A percentile compares a stretch with the other conserved stretches of the same genome.
Conservation (phyloP, 2,329 filamentous ascomycete species). For the Metarhizium album region DNA sequence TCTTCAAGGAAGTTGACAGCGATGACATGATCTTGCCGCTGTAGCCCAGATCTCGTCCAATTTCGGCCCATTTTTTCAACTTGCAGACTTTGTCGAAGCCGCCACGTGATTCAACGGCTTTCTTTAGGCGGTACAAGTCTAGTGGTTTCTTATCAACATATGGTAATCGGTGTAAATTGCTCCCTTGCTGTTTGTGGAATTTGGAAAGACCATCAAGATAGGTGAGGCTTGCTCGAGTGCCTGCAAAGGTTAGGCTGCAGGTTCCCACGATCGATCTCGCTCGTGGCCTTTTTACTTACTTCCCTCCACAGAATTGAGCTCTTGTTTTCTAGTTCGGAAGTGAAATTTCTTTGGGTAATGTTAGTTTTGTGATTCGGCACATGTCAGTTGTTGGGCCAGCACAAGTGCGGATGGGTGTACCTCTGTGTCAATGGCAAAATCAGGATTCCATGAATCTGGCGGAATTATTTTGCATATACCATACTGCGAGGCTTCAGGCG, state of each 20-base stretch:
- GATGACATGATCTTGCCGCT: slow-evolving; percentile 99
- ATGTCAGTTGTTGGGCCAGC: slow-evolving; percentile 5
- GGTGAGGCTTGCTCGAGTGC: slow-evolving; percentile 87
- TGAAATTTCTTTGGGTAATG: slow-evolving; percentile 64
- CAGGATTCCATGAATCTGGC: slow-evolving; percentile 84
- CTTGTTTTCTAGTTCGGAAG: slow-evolving; percentile 90
- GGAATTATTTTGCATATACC: slow-evolving; percentile 95
- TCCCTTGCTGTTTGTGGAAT: slow-evolving; percentile 94
- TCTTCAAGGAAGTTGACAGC: slow-evolving; percentile 92
- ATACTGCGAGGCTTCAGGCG: slow-evolving; percentile 73
- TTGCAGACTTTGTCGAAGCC: slow-evolving; percentile 97
- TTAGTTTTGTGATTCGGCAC: not conserved
- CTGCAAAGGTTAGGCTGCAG: slow-evolving; percentile 29
- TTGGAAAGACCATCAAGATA: slow-evolving; percentile 92
- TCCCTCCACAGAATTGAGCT: slow-evolving; percentile 96
- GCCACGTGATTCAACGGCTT: slow-evolving; percentile 86
- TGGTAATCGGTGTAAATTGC: slow-evolving; percentile 83
- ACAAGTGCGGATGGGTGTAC: slow-evolving; percentile 32
- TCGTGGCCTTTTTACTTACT: slow-evolving; percentile 52
- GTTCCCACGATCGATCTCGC: not conserved
- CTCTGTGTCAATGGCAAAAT: slow-evolving; percentile 95
- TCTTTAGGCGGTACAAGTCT: slow-evolving; percentile 91
- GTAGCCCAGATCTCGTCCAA: slow-evolving; percentile 90
- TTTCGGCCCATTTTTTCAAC: slow-evolving; percentile 97
- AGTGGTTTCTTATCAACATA: slow-evolving; percentile 97